Base-by-base conservation (phyloP, 2,329 filamentous ascomycete genomes). In the Pseudofabraea citricarpa region DNA sequence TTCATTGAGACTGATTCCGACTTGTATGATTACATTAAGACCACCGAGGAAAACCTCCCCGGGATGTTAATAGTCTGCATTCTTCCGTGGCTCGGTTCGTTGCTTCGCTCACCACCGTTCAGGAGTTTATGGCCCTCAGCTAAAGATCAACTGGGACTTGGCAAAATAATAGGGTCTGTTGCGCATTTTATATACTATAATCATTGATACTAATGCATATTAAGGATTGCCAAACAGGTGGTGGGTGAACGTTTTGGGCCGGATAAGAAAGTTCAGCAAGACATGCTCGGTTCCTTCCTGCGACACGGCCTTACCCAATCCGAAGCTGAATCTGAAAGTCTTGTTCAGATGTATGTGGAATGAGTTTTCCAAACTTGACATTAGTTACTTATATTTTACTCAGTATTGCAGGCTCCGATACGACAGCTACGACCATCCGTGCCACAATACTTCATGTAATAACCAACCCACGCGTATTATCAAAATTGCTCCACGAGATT, bases 241-340 rank as follows among this genome's bases (percentile, higher is more conserved):
- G 70, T 71, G 0, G 63, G 63, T 5, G 65, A 73, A 46, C 64
- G 75, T 2, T 74, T 69, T 45, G 64, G 63, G 0, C 62, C 60
- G 3, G 58, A 71, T 37, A 58, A 64, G 1, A 66, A 71, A 18
- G 63, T 64, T 1, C 64, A 69, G 15, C 62, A 62, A 5, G 75
- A 79, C 50, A 79, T 79, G 74, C 64, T 79, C 6, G 68, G 66
- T 4, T 69, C 70, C 1, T 76, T 77, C 53, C 66, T 76, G 42
- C 62, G 63, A 9, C 67, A 71, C 46, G 67, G 66, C 18, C 26
- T 58, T 15, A 19, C 48, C 40, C 39, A 50, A 35, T 44, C 19
- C 29, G 50, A 54, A 38, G 35, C 19, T 12, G 31, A 27, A n/a
- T 42, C 49, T 39, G 47, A 57, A 18, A 40, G 36, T 26, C 36